These are phyloP conservation scores for Pezicula neosporulosa DNA, from an alignment of 2,329 filamentous ascomycete species.

Conservation along the genomic window DNA sequence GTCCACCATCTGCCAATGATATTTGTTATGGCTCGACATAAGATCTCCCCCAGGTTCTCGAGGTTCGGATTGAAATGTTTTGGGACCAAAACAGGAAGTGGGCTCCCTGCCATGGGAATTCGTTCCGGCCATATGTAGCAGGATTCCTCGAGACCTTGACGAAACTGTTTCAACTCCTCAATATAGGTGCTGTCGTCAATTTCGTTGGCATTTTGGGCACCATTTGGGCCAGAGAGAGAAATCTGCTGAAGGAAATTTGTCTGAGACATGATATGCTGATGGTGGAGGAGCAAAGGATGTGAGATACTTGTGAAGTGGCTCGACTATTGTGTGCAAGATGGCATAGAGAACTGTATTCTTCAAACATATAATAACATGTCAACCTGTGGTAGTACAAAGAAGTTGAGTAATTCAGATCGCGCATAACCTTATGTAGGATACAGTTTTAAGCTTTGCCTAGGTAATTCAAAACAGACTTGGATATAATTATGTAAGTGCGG, in stretches of 20 bases:
- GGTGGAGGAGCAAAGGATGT: too few species aligned
- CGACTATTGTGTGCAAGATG: too few species aligned
- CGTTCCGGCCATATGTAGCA: neutral
- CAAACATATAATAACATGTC: too few species aligned
- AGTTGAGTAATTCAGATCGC: too few species aligned
- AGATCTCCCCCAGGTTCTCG: neutral
- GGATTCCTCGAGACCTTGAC: neutral
- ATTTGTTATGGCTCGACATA: neutral
- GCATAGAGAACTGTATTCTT: too few species aligned
- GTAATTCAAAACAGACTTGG: too few species aligned
- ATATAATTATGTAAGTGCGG: too few species aligned
- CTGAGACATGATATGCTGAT: neutral
- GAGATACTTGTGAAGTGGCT: too few species aligned
- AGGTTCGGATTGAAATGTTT: neutral
- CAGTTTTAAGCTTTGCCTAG: too few species aligned
- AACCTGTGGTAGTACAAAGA: too few species aligned
- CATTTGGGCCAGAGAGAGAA: neutral
- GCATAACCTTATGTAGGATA: too few species aligned
- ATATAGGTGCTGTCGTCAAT: neutral
- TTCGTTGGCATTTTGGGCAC: neutral
- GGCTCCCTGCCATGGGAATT: neutral
- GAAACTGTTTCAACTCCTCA: neutral
- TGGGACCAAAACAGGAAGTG: neutral
- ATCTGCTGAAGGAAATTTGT: neutral
- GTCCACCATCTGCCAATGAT: conserved; percentile 2